These are phyloP conservation scores for Agaricus sinodeliciosus DNA, from an alignment of 768 basidiomycete species.

Conservation along the genomic window DNA sequence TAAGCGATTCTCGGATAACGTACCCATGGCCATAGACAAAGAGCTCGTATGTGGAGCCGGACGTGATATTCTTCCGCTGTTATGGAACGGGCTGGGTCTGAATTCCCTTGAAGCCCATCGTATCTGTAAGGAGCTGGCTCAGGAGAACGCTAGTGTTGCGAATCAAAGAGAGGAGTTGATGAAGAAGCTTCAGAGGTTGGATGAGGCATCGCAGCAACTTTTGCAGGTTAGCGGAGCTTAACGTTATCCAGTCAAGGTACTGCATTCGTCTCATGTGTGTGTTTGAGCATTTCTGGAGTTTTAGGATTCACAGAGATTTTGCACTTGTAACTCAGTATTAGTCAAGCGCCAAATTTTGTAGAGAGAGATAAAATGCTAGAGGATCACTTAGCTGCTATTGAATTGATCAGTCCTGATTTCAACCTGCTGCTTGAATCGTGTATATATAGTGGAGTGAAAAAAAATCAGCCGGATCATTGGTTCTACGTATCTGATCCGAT, in stretches of 20 bases:
- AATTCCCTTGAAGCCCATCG: conserved; percentile 38
- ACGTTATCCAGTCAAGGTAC: no score
- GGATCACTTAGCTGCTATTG: no score
- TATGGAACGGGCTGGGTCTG: conserved; percentile 46
- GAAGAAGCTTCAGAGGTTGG: conserved; percentile 46
- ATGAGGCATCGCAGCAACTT: conserved; percentile 9
- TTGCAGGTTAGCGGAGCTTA: conserved; percentile 6
- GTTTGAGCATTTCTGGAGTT: neutral
- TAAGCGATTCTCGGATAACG: conserved; percentile 51
- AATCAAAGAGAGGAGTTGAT: conserved; percentile 38
- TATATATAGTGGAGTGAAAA: no score
- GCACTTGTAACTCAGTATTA: no score
- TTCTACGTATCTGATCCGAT: no score
- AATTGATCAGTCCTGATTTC: no score
- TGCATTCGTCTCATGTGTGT: neutral
- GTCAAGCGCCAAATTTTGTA: no score
- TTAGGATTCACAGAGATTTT: neutral
- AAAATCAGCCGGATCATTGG: no score
- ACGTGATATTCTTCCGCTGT: conserved; percentile 33
- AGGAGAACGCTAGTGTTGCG: conserved; percentile 40
- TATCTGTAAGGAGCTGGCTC: conserved; percentile 47
- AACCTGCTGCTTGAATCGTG: no score
- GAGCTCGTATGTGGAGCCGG: conserved; percentile 49
- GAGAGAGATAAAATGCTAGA: no score
- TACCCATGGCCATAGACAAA: conserved; percentile 50